These are phyloP conservation scores for Arabis alpina DNA, from an alignment of 345 rosid species.

Conservation along the genomic window DNA sequence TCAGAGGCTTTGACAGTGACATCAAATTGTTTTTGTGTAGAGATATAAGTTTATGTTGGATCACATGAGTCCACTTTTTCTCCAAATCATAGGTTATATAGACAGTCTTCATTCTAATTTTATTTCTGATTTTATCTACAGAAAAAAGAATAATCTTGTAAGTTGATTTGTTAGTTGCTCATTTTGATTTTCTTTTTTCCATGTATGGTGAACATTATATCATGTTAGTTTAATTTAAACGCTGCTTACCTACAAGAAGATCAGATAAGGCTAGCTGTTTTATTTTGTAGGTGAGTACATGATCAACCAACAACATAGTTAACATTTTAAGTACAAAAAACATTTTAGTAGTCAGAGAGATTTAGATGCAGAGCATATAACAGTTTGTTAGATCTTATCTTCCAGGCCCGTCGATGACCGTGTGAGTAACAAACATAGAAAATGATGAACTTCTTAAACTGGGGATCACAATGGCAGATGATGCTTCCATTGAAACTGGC, in stretches of 20 bases:
- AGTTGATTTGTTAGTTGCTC: slow-evolving; percentile 22
- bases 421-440: background rate
- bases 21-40: slow-evolving; percentile 35
- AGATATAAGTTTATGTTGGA: slow-evolving; percentile 29
- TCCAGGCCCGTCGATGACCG: slow-evolving; percentile 3
- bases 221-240: background rate
- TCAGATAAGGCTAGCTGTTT: slow-evolving; percentile 2
- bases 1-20: slow-evolving; percentile 18
- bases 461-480: background rate
- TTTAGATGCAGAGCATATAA: background rate
- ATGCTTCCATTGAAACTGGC: background rate
- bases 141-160: slow-evolving; percentile 32
- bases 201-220: background rate
- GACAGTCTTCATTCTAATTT: slow-evolving; percentile 28
- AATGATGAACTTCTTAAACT: background rate
- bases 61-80: slow-evolving; percentile 24
- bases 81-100: slow-evolving; percentile 36
- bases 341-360: background rate
- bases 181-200: slow-evolving; percentile 14
- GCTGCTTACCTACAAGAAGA: background rate
- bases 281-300: background rate
- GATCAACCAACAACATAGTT: background rate
- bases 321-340: background rate
- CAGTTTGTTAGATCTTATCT: background rate
- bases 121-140: slow-evolving; percentile 8